These are phyloP conservation scores for Puccinellia tenuiflora DNA, from an alignment of 176 grass and related monocot species.

Conservation along the genomic window DNA sequence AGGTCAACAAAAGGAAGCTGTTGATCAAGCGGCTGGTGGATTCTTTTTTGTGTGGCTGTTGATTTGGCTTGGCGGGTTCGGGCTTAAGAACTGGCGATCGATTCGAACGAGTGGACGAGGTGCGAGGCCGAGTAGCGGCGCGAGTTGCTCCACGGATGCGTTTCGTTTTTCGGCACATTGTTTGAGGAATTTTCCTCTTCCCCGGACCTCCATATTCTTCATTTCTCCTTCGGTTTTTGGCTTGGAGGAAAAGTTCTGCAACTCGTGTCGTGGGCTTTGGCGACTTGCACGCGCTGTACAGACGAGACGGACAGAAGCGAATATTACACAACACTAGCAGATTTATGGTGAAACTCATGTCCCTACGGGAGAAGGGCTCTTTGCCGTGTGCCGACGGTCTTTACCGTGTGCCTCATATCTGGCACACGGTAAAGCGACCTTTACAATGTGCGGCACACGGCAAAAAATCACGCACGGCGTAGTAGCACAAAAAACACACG, in stretches of 20 bases:
- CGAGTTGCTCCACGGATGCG: conserved; percentile 46
- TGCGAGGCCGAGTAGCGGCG: conserved; percentile 16
- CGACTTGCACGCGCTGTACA: background rate
- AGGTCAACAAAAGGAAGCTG: too few species aligned
- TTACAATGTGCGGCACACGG: too few species aligned
- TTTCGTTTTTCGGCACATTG: background rate
- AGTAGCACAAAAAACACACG: too few species aligned
- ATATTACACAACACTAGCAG: too few species aligned
- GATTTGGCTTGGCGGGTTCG: background rate
- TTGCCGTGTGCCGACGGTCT: too few species aligned
- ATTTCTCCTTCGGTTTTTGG: background rate
- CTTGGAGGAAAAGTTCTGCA: too few species aligned
- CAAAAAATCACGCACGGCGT: too few species aligned
- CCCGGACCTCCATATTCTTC: background rate
- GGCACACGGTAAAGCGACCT: too few species aligned
- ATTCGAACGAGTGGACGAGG: conserved; percentile 41
- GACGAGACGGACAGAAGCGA: background rate
- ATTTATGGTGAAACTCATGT: too few species aligned
- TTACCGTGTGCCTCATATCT: too few species aligned
- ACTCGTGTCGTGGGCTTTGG: background rate
- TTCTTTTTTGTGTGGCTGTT: background rate
- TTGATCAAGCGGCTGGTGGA: background rate
- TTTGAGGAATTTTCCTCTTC: background rate
- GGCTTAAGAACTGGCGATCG: conserved; percentile 18
- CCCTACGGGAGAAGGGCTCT: too few species aligned